Conservation (phyloP, 2,329 filamentous ascomycete genomes). For the Colletotrichum agaves region DNA sequence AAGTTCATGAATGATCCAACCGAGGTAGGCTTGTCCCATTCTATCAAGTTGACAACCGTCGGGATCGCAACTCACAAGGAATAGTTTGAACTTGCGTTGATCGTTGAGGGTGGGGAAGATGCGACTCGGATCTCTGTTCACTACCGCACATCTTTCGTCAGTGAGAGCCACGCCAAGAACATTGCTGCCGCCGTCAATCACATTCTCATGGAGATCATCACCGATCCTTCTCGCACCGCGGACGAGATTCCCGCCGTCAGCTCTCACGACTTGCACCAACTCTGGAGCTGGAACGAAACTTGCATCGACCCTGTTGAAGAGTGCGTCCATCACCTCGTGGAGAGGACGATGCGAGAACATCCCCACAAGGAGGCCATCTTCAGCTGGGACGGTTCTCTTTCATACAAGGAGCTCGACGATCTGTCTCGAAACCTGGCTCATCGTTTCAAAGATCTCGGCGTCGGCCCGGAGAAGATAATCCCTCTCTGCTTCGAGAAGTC, state of each 20-base stretch:
- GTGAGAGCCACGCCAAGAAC: conserved; percentile 43
- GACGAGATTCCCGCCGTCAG: conserved; percentile 31
- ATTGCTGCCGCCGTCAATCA: conserved; percentile 47
- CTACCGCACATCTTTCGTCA: conserved; percentile 32
- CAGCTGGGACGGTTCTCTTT: conserved; percentile 45
- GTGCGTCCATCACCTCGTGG: conserved; percentile 37
- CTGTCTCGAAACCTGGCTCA: conserved; percentile 27
- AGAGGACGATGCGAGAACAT: background rate
- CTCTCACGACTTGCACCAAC: conserved; percentile 36
- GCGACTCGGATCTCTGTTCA: conserved; percentile 8
- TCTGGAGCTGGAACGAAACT: conserved; percentile 39
- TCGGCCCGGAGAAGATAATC: conserved; percentile 15
- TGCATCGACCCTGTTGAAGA: conserved; percentile 37
- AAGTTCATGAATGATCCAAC: conserved; percentile 5
- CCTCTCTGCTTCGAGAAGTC: conserved; percentile 33
- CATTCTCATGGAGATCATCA: conserved; percentile 17
- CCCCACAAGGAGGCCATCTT: conserved; percentile 39
- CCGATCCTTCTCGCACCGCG: conserved; percentile 10
- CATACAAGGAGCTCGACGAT: conserved; percentile 43
- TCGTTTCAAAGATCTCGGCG: conserved; percentile 13
- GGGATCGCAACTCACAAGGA: background rate
- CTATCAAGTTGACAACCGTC: background rate
- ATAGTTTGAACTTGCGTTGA: conserved; percentile 19
- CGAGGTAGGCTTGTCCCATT: background rate
- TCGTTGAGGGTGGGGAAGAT: conserved; percentile 15